Evolutionary conservation across 306 rosid species (phyloP).

Genomic region (apple (Malus domestica)): ASM211411v1 NC_041797.1:36514001-36514500

Average conservation of each 20-base stretch:
- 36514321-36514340: slow-evolving; percentile 62
- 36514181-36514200: slow-evolving; percentile 67
- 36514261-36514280: slow-evolving; percentile 75
- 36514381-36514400: neutral
- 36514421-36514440: slow-evolving; percentile 44
- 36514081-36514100: slow-evolving; percentile 58
- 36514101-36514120: slow-evolving; percentile 40
- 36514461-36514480: slow-evolving; percentile 63
- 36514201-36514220: slow-evolving; percentile 75
- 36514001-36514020: slow-evolving; percentile 33
- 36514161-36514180: slow-evolving; percentile 95
- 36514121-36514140: slow-evolving; percentile 37
- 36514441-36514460: slow-evolving; percentile 49
- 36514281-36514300: slow-evolving; percentile 82
- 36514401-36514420: slow-evolving; percentile 46
- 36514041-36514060: slow-evolving; percentile 81
- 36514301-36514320: slow-evolving; percentile 71
- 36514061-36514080: slow-evolving; percentile 62
- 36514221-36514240: slow-evolving; percentile 46
- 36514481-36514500: slow-evolving; percentile 67
- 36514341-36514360: slow-evolving; percentile 39
- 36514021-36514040: slow-evolving; percentile 44
- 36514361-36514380: slow-evolving; percentile 10
- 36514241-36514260: slow-evolving; percentile 54
- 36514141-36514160: slow-evolving; percentile 55